Base-by-base conservation (phyloP, 768 basidiomycete genomes). In the Fomitopsis serialis region DNA sequence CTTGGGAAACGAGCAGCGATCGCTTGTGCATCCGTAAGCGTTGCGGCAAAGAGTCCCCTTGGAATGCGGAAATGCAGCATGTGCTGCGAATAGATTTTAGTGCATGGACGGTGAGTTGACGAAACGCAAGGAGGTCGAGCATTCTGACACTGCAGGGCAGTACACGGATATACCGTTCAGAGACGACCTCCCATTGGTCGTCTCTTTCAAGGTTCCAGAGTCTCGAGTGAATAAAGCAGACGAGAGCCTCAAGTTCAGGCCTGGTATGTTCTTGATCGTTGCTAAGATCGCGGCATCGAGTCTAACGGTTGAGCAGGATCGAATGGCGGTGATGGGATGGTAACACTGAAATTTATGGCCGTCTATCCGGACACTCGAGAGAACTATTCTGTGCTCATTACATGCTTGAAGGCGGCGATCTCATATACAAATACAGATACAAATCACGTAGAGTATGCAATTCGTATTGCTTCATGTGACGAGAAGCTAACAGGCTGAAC, bases 301-400 rank as follows among this genome's bases (percentile, higher is more conserved):
- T 40, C 15, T 15, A 37, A 15, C 17, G 29, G n/a, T 21, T 24
- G 29, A 10, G 9, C 23, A 60, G 59, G 56, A 6, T 50, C 43
- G 1, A 32, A 32, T 10, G 47, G 46, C 2, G 15, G 21, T 3
- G 46, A 50, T 23, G 58, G 61, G 1, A 4, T 10, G 1, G 25
- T 62, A 3, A 52, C 53, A 3, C 43, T 62, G 48, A 54, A 42
- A 15, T 58, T 62, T 24, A 6, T 45, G 3, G 23, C 27, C 1
- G 8, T 25, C 4, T 52, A 59, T 36, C 17, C 61, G 7, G 54
- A 56, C 25, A 54, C 45, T 48, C 4, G 9, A 12, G 36, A 42
- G 3, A 32, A 35, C 1, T 62, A 62, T 45, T 6, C 25, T 1
- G 15, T 51, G 9, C 35, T 61, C 9, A n/a, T 57, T 10, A 22